phyloP scores from a whole-genome alignment of 257 asterid genomes.

The Solanum sejunctum region DNA sequence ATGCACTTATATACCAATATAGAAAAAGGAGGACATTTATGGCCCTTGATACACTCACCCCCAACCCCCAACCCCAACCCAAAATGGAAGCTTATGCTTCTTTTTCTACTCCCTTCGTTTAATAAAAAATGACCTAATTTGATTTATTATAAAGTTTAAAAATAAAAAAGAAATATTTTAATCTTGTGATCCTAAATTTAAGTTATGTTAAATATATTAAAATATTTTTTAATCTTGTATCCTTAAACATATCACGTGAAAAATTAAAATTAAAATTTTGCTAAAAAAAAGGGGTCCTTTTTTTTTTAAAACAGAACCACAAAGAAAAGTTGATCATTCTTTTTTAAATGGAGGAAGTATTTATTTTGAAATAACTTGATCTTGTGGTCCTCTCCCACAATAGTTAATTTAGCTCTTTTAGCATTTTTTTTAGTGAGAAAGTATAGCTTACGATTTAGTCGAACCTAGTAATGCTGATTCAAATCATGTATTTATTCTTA shows the following conservation, averaged over 20 bases:
- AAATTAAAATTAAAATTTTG: too few relatives aligned
- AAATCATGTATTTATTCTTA: background rate
- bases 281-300: too few relatives aligned
- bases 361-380: background rate
- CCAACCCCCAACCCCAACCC: background rate
- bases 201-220: too few relatives aligned
- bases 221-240: too few relatives aligned
- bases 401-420: background rate
- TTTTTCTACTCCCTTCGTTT: too few relatives aligned
- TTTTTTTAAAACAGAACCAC: too few relatives aligned
- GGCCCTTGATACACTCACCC: background rate
- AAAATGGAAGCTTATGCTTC: background rate
- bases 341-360: background rate
- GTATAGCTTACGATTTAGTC: background rate
- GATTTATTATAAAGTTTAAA: too few relatives aligned
- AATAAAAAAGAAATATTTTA: too few relatives aligned
- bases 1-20: conserved; percentile 13
- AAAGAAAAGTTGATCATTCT: too few relatives aligned
- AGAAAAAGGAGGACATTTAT: background rate
- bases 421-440: background rate
- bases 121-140: too few relatives aligned
- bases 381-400: background rate
- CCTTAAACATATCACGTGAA: too few relatives aligned
- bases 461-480: background rate
- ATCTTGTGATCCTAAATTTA: too few relatives aligned